phyloP scores from a whole-genome alignment of 805 yeast species.

The Maudiozyma barnettii region DNA sequence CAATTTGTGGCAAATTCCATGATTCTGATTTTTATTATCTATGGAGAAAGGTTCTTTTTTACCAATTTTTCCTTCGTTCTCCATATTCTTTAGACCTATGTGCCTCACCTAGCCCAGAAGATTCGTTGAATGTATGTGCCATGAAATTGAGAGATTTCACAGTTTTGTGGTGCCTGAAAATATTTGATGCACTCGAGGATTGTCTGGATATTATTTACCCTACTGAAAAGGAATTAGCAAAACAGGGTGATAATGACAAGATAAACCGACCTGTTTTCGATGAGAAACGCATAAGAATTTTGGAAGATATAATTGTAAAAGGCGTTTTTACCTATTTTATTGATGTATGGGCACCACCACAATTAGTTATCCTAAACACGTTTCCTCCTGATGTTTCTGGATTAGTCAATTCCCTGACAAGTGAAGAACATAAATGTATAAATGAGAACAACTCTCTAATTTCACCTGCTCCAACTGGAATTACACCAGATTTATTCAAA shows the following conservation, averaged over 20 bases:
- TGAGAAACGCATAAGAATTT: background rate
- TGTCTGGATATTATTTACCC: conserved; percentile 6
- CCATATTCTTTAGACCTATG: conserved; percentile 16
- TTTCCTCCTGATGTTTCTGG: conserved; percentile 35
- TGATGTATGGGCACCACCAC: conserved; percentile 52
- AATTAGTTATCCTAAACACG: conserved; percentile 34
- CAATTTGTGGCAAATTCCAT: conserved; percentile 12
- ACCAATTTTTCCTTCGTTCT: conserved; percentile 17
- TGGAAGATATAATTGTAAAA: conserved; percentile 16
- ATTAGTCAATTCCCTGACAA: conserved; percentile 9
- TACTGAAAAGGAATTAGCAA: background rate
- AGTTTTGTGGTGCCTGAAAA: conserved; percentile 22
- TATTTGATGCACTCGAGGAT: conserved; percentile 16
- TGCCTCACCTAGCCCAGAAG: conserved; percentile 16
- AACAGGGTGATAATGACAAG: background rate
- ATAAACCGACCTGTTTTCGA: background rate
- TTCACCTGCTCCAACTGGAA: background rate
- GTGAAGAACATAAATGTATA: conserved; percentile 11
- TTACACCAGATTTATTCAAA: conserved; percentile 13
- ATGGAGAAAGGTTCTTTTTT: conserved; percentile 24
- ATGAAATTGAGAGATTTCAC: conserved; percentile 27
- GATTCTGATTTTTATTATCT: conserved; percentile 15
- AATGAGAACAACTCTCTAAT: background rate
- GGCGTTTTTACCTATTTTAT: conserved; percentile 33
- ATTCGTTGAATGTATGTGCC: conserved; percentile 21